Evolutionary conservation across 1,284 basidiomycete genomes (phyloP), one percentile per base, ranked within the genome.

Genomic region (Caloboletus inedulis): DNA sequence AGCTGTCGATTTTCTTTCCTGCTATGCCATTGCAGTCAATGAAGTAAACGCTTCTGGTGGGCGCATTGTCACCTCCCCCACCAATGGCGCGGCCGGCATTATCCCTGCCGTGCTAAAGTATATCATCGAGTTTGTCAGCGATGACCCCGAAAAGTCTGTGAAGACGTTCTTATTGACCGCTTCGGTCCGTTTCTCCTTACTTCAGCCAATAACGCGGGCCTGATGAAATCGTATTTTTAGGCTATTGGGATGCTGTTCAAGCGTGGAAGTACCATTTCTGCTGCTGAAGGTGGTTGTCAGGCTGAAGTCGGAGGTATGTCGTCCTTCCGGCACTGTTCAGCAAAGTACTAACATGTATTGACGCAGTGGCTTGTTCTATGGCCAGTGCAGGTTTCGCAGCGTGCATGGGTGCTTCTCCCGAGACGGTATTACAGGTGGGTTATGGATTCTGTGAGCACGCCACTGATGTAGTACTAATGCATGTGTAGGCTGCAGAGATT

Each of bases 191-290:
- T 49, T 40, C 12, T 29, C 30, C 39, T 21, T 37, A 9, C 12
- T 43, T 49, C 43, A 7, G 31, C n/a, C 3, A 23, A 53, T 33
- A 18, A 33, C 35, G 30, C 36, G 36, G 16, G 13, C 25, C 35
- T 60, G 45, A 49, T 37, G 19, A 43, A 7, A 27, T 46, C 54
- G n/a, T 54, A 21, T 55, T 27, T 27, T 42, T 55, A 82, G 94
- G 88, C 94, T 2, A 75, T 98, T 50, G 94, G 94, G 5, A 98
- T 98, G 96, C 76, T 98, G 18, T 98, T 96, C 78, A 98, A 98
- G 69, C 83, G 95, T 50, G 95, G 95, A 21, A 95, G 94, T 51
- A 98, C 95, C 1, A 98, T 98, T 47, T 91, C 88, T 40, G 96
- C 95, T 9, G 95, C 96, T 0, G 95, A 98, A 70, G 94, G 93